A percentile compares a stretch with the other conserved stretches of the same genome.
phyloP scores from a whole-genome alignment of 148 eudicot genomes.

The Rhododendron griersonianum region DNA sequence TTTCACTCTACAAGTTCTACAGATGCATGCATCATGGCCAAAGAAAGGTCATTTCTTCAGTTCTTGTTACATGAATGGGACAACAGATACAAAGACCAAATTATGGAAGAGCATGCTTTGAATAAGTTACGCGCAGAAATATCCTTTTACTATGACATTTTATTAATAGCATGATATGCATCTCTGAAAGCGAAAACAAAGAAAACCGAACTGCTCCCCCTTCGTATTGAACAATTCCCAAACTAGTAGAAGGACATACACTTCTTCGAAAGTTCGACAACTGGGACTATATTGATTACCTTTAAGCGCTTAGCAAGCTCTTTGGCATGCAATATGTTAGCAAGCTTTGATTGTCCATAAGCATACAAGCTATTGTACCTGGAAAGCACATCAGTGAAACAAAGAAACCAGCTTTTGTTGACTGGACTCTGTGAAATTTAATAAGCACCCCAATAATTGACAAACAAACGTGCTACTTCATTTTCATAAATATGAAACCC shows the following conservation, averaged over 20 bases:
- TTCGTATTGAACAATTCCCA: not conserved
- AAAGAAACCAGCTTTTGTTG: not conserved
- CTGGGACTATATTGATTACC: slow-evolving; percentile 35
- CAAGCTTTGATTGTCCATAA: slow-evolving; percentile 88
- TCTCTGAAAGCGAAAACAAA: not conserved
- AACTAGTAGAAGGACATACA: not conserved
- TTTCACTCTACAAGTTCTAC: not conserved
- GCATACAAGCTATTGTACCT: slow-evolving; percentile 59
- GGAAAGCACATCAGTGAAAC: slow-evolving; percentile 21
- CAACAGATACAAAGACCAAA: not conserved
- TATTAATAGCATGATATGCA: not conserved
- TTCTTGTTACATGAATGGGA: not conserved
- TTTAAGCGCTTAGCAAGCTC: slow-evolving; percentile 66
- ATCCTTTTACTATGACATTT: too few relatives aligned
- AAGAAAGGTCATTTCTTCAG: not conserved
- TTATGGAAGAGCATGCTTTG: not conserved
- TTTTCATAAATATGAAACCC: not conserved
- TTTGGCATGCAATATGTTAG: slow-evolving; percentile 61
- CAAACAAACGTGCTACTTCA: not conserved
- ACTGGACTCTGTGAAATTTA: not conserved
- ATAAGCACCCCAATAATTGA: not conserved
- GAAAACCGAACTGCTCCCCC: not conserved
- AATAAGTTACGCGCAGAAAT: not conserved
- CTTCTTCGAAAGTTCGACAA: not conserved
- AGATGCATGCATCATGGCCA: not conserved